Percentiles rank a stretch among this genome's conserved stretches.
These are phyloP conservation scores for Penium margaritaceum DNA, from an alignment of 139 green algal species.

Conservation along the genomic window DNA sequence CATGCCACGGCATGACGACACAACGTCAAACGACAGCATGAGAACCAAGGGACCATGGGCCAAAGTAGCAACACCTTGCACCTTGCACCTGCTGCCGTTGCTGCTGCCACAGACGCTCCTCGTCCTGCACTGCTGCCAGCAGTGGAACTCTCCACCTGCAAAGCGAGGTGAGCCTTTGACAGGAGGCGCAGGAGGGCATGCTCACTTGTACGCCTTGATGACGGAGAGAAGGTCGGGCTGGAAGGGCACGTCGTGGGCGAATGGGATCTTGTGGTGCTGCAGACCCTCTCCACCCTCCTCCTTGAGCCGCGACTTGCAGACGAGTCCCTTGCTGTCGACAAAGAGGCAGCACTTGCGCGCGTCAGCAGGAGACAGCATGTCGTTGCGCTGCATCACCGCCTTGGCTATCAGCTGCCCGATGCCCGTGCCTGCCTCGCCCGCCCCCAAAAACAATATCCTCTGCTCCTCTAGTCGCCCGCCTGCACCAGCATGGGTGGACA, in stretches of 20 bases:
- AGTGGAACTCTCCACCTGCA: no score
- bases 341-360: constrained; percentile 55
- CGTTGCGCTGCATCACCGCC: constrained; percentile 14
- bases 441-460: constrained; percentile 20
- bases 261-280: constrained; percentile 74
- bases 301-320: constrained; percentile 46
- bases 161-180: no score
- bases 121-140: no score
- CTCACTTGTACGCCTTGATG: constrained; percentile 15
- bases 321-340: constrained; percentile 70
- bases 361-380: constrained; percentile 10
- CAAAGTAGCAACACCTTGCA: no score
- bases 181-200: no score
- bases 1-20: no score
- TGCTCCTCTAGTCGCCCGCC: constrained; percentile 50
- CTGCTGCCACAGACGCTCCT: no score
- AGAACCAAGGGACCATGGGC: no score
- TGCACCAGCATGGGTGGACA: constrained; percentile 49
- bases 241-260: constrained; percentile 65
- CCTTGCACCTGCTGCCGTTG: no score
- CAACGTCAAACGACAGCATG: no score
- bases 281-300: constrained; percentile 34
- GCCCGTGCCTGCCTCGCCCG: constrained; percentile 26
- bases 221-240: constrained; percentile 18
- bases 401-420: constrained; percentile 18